Percentiles rank a stretch among this genome's conserved stretches.
Evolutionary conservation across 169 alveolate genomes (phyloP).

Genomic region (Cryptosporidium ubiquitum): DNA sequence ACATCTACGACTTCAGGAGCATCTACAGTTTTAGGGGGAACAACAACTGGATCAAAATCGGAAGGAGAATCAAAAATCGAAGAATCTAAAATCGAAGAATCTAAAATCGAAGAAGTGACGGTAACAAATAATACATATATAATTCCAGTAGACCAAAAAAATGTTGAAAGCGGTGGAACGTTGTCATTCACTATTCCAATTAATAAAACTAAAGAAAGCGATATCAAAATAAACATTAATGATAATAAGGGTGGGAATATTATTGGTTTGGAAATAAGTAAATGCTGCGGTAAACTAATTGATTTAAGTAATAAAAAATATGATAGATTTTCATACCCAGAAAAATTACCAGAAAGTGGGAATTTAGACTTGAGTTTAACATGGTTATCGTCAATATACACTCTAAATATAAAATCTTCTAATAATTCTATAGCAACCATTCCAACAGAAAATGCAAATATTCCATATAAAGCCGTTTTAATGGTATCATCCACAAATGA

Average conservation of each 20-base stretch:
- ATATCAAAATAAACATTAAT: background rate
- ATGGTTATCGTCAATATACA: constrained; percentile 14
- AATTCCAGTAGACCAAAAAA: constrained; percentile 11
- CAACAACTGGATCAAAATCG: too few species aligned
- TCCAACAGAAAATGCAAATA: background rate
- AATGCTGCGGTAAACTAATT: constrained; percentile 26
- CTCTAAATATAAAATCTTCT: background rate
- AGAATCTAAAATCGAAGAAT: too few species aligned
- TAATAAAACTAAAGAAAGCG: background rate
- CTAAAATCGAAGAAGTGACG: background rate
- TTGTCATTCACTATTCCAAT: constrained; percentile 27
- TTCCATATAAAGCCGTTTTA: constrained; percentile 15
- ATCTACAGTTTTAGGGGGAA: too few species aligned
- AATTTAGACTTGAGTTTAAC: background rate
- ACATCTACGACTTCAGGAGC: too few species aligned
- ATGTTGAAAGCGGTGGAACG: constrained; percentile 20
- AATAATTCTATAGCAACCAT: background rate
- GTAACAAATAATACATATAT: background rate
- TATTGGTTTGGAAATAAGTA: background rate
- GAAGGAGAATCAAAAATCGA: too few species aligned
- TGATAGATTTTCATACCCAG: constrained; percentile 8
- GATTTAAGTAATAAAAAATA: background rate
- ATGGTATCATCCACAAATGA: background rate
- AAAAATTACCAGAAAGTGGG: background rate
- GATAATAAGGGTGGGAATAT: background rate